Percentiles rank a stretch among this genome's conserved stretches.
Conservation (phyloP, 2,329 filamentous ascomycete species). For the Trichoderma hamatum region DNA sequence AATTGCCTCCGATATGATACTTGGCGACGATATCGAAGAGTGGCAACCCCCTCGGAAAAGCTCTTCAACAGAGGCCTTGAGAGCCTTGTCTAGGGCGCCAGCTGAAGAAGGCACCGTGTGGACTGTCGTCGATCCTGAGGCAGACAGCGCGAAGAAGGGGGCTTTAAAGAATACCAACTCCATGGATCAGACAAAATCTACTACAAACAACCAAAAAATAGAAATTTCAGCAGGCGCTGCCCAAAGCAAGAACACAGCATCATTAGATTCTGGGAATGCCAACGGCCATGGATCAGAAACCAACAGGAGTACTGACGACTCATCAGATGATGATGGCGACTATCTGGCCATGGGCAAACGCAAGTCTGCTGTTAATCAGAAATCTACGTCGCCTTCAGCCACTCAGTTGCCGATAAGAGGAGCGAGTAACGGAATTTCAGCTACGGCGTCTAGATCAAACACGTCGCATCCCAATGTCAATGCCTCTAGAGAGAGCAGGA, state of each 20-base stretch:
- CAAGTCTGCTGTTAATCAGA: slow-evolving; percentile 34
- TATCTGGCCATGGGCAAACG: slow-evolving; percentile 47
- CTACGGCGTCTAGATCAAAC: background rate
- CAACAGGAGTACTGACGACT: slow-evolving; percentile 37
- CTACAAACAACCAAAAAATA: background rate
- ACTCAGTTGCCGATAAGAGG: background rate
- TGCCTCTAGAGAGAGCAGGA: background rate
- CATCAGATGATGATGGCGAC: slow-evolving; percentile 43
- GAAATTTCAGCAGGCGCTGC: background rate
- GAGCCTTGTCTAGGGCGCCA: slow-evolving; percentile 55
- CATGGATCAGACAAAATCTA: background rate
- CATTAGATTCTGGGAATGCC: background rate
- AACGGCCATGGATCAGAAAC: slow-evolving; percentile 11
- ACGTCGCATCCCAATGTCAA: background rate
- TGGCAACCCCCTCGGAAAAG: slow-evolving; percentile 54
- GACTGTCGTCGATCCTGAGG: slow-evolving; percentile 50
- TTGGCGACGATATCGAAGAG: slow-evolving; percentile 46
- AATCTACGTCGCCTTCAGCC: background rate
- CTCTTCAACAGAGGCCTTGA: slow-evolving; percentile 58
- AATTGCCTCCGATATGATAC: slow-evolving; percentile 37
- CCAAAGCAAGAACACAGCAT: background rate
- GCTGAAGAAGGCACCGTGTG: slow-evolving; percentile 55
- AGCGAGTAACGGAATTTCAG: slow-evolving; percentile 6
- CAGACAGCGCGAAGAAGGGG: slow-evolving; percentile 30
- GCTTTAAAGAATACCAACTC: background rate